phyloP scores from a whole-genome alignment of 2,329 filamentous ascomycete genomes.

The Aspergillus sojae region DNA sequence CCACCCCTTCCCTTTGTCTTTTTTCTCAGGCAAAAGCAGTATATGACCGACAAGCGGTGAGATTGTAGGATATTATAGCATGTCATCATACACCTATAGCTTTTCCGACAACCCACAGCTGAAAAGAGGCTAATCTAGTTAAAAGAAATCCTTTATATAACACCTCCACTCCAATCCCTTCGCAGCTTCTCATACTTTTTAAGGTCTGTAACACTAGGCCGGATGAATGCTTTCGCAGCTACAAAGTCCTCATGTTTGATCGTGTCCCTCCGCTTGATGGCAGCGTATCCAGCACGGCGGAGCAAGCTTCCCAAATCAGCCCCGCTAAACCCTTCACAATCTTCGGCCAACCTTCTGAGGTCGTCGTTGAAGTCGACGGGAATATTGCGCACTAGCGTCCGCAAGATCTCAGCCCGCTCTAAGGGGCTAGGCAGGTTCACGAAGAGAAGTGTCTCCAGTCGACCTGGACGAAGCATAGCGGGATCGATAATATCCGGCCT shows the following conservation, averaged over 20 bases:
- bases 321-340: slow-evolving; percentile 77
- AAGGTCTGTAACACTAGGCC: slow-evolving; percentile 59
- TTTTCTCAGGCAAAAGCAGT: neutral
- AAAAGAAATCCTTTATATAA: slow-evolving; percentile 24
- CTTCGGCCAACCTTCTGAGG: slow-evolving; percentile 67
- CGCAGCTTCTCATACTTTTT: slow-evolving; percentile 59
- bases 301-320: slow-evolving; percentile 65
- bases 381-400: slow-evolving; percentile 61
- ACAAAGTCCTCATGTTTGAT: slow-evolving; percentile 52
- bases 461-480: slow-evolving; percentile 88
- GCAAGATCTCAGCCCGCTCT: slow-evolving; percentile 84
- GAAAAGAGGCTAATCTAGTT: neutral
- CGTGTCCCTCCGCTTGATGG: slow-evolving; percentile 52
- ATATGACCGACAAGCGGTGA: neutral
- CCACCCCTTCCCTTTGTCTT: neutral
- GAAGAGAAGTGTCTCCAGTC: slow-evolving; percentile 84
- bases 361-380: slow-evolving; percentile 55
- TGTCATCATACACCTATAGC: neutral
- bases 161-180: slow-evolving; percentile 50
- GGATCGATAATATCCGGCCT: slow-evolving; percentile 94
- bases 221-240: slow-evolving; percentile 42
- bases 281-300: slow-evolving; percentile 60
- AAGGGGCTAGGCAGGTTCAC: slow-evolving; percentile 79
- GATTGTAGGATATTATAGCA: neutral
- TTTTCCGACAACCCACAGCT: neutral